Base-by-base conservation (phyloP, 306 rosid species). In the Quercus robur region DNA sequence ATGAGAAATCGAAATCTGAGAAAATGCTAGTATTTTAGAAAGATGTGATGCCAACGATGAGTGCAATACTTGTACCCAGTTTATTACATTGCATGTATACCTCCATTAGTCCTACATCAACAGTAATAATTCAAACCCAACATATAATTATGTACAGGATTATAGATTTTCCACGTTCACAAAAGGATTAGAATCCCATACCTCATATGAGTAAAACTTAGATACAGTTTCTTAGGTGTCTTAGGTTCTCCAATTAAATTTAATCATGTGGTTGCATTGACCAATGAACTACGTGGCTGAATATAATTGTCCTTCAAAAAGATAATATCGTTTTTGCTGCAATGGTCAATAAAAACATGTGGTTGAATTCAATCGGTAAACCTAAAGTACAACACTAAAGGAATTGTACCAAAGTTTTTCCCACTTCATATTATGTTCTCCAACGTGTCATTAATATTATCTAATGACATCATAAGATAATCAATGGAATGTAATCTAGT, bases 1-100 rank as follows among this genome's bases (percentile, higher is more conserved):
- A 91, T 15, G 99, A 81, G 86, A 94, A 94, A 90, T 94, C 97
- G 70, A 94, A 94, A 86, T 94, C 99, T 94, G 97, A 84, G 90
- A 87, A 81, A 58, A 79, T 75, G 86, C 61, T 71, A 87, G 33
- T 71, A 81, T 46, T 70, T 86, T 73, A 86, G 77, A 84, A 79
- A 46, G 19, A 66, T 38, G 56, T 57, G 78, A 46, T 71, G 41
- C 63, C 9, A 35, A 31, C 14, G 51, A 70, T 63, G 17, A 28
- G 25, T 3, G 70, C 38, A 63, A 13, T 63, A 13, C 70, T 14
- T 14, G 66, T 26, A 15, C 18, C 41, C 20, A 63, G 30, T 30
- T 63, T 30, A 28, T 5, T 12, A 28, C 21, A 63, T 30, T 63
- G 70, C 19, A 63, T 1, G 4, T 61, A 25, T 10, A 61, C 17